Base-by-base conservation (phyloP, 1,284 basidiomycete species). In the Ustilago esculenta region DNA sequence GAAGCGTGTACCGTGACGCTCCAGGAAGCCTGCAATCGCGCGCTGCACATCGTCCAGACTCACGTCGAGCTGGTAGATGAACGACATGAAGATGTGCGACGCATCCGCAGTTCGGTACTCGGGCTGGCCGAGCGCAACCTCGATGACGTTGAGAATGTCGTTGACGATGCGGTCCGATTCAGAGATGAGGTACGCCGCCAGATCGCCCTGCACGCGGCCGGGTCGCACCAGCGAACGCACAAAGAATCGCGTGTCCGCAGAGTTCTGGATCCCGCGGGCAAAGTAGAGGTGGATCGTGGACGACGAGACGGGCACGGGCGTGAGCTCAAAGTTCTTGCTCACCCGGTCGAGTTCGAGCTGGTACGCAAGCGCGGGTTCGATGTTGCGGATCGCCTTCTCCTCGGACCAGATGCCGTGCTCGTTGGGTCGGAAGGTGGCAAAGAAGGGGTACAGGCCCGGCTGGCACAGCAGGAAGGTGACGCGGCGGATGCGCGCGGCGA, bases 101-200 rank as follows among this genome's bases (percentile, higher is more conserved):
- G 76, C 75, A 52, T 81, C 80, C 20, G 80, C 76, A n/a, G 63
- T 77, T 47, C 72, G 59, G 56, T 75, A 80, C 58, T 81, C 79
- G 52, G 77, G 52, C 59, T 78, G 77, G 35, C 77, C 80, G 21
- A 70, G 67, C 9, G 79, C 76, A 23, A 81, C 79, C 84, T 98
- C 95, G 46, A 98, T 87, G 5, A 94, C 90, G 83, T 98, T 95
- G 69, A 98, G 86, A 75, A 98, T 90, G 77, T 90, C 92, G 51
- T 92, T 96, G 69, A 99, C 90, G 23, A 98, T 88, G 42, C 95
- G 90, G 82, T 98, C 96, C 5, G 94, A 95, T 85, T 98, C 96
- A 4, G 94, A 96, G 75, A 98, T 90, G 80, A 99, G 89, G 85
- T 98, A 99, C 83, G 97, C 91, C 27, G 93, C 91, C 89, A 98